These are phyloP conservation scores for Nothopassalora personata DNA, from an alignment of 2,329 filamentous ascomycete species.

Conservation along the genomic window DNA sequence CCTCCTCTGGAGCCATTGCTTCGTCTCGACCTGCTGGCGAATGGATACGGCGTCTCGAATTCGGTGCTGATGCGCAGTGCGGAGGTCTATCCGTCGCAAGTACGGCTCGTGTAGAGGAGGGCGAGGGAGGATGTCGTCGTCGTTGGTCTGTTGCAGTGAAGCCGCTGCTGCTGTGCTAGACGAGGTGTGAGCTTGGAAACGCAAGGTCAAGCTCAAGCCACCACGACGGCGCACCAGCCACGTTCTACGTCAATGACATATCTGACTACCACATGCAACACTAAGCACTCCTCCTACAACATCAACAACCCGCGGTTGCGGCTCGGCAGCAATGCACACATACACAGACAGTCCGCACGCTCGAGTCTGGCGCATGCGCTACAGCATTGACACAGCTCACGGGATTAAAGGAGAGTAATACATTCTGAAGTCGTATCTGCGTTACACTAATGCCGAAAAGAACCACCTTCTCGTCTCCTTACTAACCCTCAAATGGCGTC, in stretches of 20 bases:
- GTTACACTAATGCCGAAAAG: neutral
- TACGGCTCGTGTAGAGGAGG: neutral
- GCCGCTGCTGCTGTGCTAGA: neutral
- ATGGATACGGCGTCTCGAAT: neutral
- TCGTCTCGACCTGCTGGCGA: constrained; percentile 1
- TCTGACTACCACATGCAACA: too few species aligned
- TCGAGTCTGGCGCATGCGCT: neutral
- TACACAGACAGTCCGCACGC: neutral
- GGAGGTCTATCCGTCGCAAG: neutral
- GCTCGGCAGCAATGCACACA: neutral
- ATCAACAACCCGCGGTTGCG: too few species aligned
- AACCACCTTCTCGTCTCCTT: neutral
- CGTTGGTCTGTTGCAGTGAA: neutral
- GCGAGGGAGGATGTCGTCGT: neutral
- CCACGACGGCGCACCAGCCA: neutral
- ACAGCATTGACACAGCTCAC: neutral
- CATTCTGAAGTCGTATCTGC: neutral
- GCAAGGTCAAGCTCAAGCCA: neutral
- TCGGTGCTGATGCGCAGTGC: neutral
- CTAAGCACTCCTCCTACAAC: too few species aligned
- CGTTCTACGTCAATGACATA: neutral
- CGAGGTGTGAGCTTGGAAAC: neutral
- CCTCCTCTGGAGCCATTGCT: constrained; percentile 28
- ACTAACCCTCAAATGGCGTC: constrained; percentile 45
- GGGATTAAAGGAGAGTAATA: neutral